Percentiles rank a stretch among this genome's conserved stretches.
Conservation (phyloP, 2,329 filamentous ascomycete species). For the Stemphylium beticola region DNA sequence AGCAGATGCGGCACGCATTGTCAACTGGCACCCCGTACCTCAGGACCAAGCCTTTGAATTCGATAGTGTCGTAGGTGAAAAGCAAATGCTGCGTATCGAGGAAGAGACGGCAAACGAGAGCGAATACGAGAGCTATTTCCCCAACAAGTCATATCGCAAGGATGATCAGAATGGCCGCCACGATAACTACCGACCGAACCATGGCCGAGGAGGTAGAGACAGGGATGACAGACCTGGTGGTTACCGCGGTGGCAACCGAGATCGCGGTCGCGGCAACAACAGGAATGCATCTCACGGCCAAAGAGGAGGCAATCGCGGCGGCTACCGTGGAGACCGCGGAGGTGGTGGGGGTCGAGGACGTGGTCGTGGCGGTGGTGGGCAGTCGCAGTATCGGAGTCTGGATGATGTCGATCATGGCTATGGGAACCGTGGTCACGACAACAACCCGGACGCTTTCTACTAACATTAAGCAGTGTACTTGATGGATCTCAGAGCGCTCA, state of each 20-base stretch:
- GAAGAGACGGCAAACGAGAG: conserved; percentile 67
- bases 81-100: conserved; percentile 81
- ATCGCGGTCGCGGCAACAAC: conserved; percentile 39
- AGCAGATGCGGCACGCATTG: conserved; percentile 80
- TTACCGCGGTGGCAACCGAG: conserved; percentile 44
- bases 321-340: conserved; percentile 50
- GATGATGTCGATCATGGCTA: conserved; percentile 50
- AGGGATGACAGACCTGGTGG: conserved; percentile 30
- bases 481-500: neutral
- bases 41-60: conserved; percentile 75
- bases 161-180: conserved; percentile 53
- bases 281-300: conserved; percentile 39
- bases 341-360: conserved; percentile 42
- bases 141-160: conserved; percentile 61
- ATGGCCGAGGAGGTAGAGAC: conserved; percentile 29
- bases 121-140: conserved; percentile 67
- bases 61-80: conserved; percentile 85
- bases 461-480: conserved; percentile 8
- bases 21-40: conserved; percentile 79
- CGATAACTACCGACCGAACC: conserved; percentile 34
- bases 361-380: conserved; percentile 39
- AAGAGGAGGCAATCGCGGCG: conserved; percentile 50
- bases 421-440: conserved; percentile 39
- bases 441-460: conserved; percentile 44
- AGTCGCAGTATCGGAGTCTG: conserved; percentile 51